Percentiles rank a stretch among this genome's conserved stretches.
These are phyloP conservation scores for Teratosphaeria viscida DNA, from an alignment of 2,329 filamentous ascomycete genomes.

Conservation along the genomic window DNA sequence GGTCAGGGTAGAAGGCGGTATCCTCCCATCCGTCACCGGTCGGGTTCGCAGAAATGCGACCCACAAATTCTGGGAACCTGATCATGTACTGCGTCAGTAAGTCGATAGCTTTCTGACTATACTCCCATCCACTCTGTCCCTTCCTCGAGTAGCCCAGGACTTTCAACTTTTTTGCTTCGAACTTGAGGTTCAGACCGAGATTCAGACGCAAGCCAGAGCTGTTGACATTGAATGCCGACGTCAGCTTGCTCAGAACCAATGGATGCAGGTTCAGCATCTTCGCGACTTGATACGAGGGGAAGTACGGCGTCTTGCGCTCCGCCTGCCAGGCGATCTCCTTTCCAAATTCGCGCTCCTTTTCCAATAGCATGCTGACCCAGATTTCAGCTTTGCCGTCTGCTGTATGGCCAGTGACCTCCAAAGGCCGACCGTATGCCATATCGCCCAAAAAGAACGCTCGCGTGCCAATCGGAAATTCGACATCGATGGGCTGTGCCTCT, in stretches of 20 bases:
- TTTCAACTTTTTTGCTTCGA: constrained; percentile 90
- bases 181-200: constrained; percentile 89
- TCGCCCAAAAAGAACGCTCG: constrained; percentile 90
- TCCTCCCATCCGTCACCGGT: constrained; percentile 75
- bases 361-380: constrained; percentile 61
- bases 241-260: constrained; percentile 87
- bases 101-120: constrained; percentile 71
- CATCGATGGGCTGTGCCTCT: constrained; percentile 73
- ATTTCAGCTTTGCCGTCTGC: constrained; percentile 63
- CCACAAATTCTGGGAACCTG: constrained; percentile 90
- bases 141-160: constrained; percentile 92
- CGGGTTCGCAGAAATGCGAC: constrained; percentile 73
- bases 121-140: constrained; percentile 83
- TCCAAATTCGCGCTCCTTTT: constrained; percentile 72
- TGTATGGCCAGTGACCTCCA: constrained; percentile 68
- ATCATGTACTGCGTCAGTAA: constrained; percentile 84
- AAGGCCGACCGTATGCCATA: constrained; percentile 78
- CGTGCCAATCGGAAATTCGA: constrained; percentile 78
- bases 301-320: constrained; percentile 63
- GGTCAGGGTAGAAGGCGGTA: constrained; percentile 71
- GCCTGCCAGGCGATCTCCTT: constrained; percentile 60
- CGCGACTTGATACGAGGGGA: constrained; percentile 80
- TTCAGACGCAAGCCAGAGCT: constrained; percentile 78
- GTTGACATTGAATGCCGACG: constrained; percentile 80
- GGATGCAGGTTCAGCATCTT: constrained; percentile 72